These are phyloP conservation scores for Zygoascus biomembranicola DNA, from an alignment of 805 yeast genomes.

Conservation along the genomic window DNA sequence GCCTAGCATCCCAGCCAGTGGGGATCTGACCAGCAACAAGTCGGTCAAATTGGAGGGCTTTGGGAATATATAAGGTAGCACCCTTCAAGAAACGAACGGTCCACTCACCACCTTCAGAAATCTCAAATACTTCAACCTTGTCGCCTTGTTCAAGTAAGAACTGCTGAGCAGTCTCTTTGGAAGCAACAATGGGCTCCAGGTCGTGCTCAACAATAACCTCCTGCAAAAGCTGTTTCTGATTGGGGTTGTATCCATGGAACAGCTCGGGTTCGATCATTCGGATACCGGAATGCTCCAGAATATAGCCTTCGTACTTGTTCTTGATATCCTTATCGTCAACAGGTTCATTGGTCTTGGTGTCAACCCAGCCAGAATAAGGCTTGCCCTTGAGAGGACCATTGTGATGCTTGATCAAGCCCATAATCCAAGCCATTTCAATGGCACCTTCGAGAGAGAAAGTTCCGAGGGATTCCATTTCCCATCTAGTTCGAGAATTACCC, in stretches of 20 bases:
- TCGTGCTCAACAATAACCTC: conserved; percentile 96
- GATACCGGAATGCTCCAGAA: conserved; percentile 91
- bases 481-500: conserved; percentile 98
- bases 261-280: conserved; percentile 94
- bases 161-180: conserved; percentile 91
- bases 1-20: conserved; percentile 94
- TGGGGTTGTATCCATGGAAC: conserved; percentile 90
- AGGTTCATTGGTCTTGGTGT: conserved; percentile 83
- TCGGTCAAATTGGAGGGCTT: conserved; percentile 56
- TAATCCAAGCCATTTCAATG: conserved; percentile 99
- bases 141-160: conserved; percentile 93
- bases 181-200: conserved; percentile 89
- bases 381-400: conserved; percentile 78
- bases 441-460: conserved; percentile 96
- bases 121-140: conserved; percentile 82
- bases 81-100: conserved; percentile 88
- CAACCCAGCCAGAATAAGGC: conserved; percentile 96
- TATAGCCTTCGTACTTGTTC: conserved; percentile 79
- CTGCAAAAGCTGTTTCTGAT: conserved; percentile 86
- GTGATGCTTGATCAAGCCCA: conserved; percentile 95
- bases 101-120: conserved; percentile 85
- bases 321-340: conserved; percentile 94
- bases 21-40: conserved; percentile 89
- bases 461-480: conserved; percentile 98
- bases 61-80: conserved; percentile 84